A percentile compares a stretch with the other conserved stretches of the same genome.
These are phyloP conservation scores for Sutorius australiensis DNA, from an alignment of 768 basidiomycete genomes.

Conservation along the genomic window DNA sequence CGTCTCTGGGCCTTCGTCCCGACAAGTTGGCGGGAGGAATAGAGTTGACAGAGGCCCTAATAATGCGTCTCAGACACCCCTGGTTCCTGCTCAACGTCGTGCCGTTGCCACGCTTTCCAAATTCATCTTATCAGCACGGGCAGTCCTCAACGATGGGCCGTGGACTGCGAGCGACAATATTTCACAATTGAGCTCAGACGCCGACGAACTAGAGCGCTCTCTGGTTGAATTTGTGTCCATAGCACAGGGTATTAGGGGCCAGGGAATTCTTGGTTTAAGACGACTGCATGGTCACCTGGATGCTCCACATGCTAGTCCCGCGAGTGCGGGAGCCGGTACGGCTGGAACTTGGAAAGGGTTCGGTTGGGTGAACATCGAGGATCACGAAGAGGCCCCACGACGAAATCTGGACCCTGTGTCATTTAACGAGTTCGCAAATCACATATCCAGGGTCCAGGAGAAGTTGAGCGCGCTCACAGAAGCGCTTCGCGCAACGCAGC, in stretches of 20 bases:
- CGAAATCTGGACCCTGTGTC: constrained; percentile 26
- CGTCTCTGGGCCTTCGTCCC: constrained; percentile 52
- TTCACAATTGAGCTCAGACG: constrained; percentile 62
- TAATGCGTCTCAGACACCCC: constrained; percentile 46
- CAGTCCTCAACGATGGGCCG: constrained; percentile 51
- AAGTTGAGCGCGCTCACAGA: constrained; percentile 21
- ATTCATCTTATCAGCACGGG: constrained; percentile 81
- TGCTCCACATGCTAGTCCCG: constrained; percentile 36
- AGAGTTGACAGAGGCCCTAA: constrained; percentile 25
- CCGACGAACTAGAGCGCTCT: constrained; percentile 68
- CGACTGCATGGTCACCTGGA: constrained; percentile 37
- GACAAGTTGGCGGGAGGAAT: constrained; percentile 48
- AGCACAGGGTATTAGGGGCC: constrained; percentile 43
- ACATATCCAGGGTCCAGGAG: constrained; percentile 28
- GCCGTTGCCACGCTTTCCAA: constrained; percentile 86
- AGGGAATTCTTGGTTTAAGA: constrained; percentile 29
- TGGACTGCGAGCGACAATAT: constrained; percentile 23
- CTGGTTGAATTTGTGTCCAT: constrained; percentile 63
- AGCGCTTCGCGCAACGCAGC: constrained; percentile 14
- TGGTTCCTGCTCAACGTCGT: constrained; percentile 76
- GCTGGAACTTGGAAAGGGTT: constrained; percentile 54
- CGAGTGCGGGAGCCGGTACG: constrained; percentile 46
- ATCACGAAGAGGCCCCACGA: constrained; percentile 30
- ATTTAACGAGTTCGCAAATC: constrained; percentile 33
- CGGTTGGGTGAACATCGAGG: constrained; percentile 43